Evolutionary conservation across 164 flowering plant genomes (phyloP).

Genomic region (Vitis cinerea): DNA sequence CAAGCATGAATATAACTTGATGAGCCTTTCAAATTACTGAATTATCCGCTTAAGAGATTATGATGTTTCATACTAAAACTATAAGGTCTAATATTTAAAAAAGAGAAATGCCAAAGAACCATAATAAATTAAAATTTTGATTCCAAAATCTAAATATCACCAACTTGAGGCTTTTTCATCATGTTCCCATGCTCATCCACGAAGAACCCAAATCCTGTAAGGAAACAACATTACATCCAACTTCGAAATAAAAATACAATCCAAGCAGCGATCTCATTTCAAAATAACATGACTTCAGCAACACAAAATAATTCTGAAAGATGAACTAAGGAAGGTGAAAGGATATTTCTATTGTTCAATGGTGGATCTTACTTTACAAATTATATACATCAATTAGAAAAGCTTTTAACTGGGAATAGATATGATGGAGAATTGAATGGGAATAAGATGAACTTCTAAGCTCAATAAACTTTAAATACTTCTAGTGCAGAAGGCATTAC

Average conservation of each 20-base stretch:
- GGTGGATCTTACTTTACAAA: no score
- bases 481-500: no score
- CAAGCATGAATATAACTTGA: no score
- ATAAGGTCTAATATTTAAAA: background rate
- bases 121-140: background rate
- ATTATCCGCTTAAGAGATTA: background rate
- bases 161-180: constrained; percentile 88
- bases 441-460: no score
- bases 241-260: background rate
- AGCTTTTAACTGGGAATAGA: no score
- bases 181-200: constrained; percentile 69
- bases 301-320: background rate
- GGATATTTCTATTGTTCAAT: background rate
- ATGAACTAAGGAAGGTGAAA: background rate
- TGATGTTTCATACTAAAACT: background rate
- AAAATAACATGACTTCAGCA: background rate
- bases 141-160: constrained; percentile 20
- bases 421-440: no score
- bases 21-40: no score
- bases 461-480: no score
- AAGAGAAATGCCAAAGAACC: background rate
- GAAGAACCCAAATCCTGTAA: constrained; percentile 85
- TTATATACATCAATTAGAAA: no score
- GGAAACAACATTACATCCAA: constrained; percentile 6
- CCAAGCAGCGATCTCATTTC: background rate